Conservation (phyloP, 208 protist genomes). For the Lotmaria passim region DNA sequence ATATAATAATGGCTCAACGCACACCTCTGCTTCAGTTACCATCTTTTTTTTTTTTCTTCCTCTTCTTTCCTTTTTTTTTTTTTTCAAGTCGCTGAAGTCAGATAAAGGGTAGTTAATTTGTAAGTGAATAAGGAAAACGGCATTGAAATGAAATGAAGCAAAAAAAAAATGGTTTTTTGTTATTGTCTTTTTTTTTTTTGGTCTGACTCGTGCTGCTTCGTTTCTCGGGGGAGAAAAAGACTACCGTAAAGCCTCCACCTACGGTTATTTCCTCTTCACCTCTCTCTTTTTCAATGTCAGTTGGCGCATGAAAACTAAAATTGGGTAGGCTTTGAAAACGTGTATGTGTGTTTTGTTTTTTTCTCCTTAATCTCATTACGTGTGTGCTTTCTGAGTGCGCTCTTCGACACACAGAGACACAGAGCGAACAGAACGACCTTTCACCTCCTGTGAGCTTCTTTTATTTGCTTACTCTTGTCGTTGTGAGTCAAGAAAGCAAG, state of each 20-base stretch:
- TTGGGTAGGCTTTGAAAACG: background rate
- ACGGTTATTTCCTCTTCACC: too few species aligned
- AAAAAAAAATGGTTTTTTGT: background rate
- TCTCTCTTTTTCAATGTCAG: too few species aligned
- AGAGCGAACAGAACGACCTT: too few species aligned
- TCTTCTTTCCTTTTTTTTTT: background rate
- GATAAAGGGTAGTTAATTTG: background rate
- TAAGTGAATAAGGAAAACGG: background rate
- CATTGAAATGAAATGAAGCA: background rate
- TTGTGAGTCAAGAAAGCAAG: background rate
- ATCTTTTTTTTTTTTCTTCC: background rate
- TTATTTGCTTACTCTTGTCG: too few species aligned
- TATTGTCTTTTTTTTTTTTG: constrained; percentile 2
- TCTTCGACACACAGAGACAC: too few species aligned
- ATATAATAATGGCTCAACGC: too few species aligned
- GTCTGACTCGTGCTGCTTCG: too few species aligned
- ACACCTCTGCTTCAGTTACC: background rate
- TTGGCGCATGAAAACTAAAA: too few species aligned
- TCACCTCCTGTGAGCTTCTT: too few species aligned
- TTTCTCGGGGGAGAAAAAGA: too few species aligned
- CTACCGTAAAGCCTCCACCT: too few species aligned
- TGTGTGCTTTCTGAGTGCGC: too few species aligned
- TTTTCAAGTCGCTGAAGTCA: background rate
- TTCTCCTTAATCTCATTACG: background rate
- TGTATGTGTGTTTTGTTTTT: background rate